Base-by-base conservation (phyloP, 2,329 filamentous ascomycete species). In the Phaeosphaeriaceae sp. region DNA sequence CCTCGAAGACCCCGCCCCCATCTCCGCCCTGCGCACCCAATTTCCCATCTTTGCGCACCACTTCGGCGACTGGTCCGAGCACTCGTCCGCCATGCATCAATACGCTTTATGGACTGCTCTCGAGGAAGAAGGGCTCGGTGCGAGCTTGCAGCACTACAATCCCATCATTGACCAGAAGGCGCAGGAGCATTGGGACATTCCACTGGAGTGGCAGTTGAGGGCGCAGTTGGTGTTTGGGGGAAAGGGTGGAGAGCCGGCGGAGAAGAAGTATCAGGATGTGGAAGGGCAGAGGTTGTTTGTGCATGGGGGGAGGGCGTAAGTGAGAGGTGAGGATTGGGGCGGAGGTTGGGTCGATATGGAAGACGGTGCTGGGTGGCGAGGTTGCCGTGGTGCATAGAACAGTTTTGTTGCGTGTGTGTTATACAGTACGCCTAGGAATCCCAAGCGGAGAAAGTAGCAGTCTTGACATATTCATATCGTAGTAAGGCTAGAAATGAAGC, bases 71-170 rank as follows among this genome's bases (percentile, higher is more conserved):
- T 97, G 91, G 91, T 88, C 88, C 56, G 82, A 85, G 63, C 92
- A 97, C 80, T 88, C 89, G 62, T 86, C 85, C 76, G 93, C 86
- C 78, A 97, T 97, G 88, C 86, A 91, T 72, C 91, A 97, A 83
- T 90, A 86, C 80, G 83, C 87, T 65, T 76, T 92, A 66, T 97
- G 93, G 93, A 89, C 89, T 19, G 91, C 89, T 3, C 87, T 97
- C 56, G 91, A 93, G 81, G 84, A 89, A 60, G 92, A 95, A 76
- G 92, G 93, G 25, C 86, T 96, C 56, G 92, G 92, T 65, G 91
- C 89, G 75, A 96, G 93, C 84, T 85, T 97, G 53, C 93, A 97
- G 85, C 93, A 97, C 83, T 96, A 96, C 84, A 95, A 92, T 85
- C 92, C 92, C 20, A 79, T 97, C 57, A 87, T 96, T 68, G 90